Percentiles rank a stretch among this genome's conserved stretches.
These are phyloP conservation scores for Wickerhamiella spandovensis DNA, from an alignment of 805 yeast genomes.

Conservation along the genomic window DNA sequence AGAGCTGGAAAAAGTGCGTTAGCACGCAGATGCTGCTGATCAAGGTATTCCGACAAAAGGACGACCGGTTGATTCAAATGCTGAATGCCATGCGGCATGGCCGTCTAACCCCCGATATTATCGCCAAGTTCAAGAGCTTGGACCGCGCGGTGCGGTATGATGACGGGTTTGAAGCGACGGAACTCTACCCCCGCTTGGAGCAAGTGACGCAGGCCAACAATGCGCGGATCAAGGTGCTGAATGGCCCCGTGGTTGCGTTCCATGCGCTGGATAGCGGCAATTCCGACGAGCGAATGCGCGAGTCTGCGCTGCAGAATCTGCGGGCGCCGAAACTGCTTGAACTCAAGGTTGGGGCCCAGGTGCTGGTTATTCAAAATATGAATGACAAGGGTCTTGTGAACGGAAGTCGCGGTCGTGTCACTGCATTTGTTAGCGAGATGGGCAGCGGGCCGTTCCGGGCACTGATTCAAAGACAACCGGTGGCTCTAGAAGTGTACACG, in stretches of 20 bases:
- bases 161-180: slow-evolving; percentile 84
- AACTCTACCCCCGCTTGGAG: slow-evolving; percentile 66
- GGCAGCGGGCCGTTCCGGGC: slow-evolving; percentile 9
- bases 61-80: slow-evolving; percentile 58
- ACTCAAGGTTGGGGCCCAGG: slow-evolving; percentile 79
- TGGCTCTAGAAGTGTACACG: slow-evolving; percentile 13
- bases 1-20: slow-evolving; percentile 55
- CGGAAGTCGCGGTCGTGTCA: slow-evolving; percentile 74
- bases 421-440: slow-evolving; percentile 31
- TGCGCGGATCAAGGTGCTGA: slow-evolving; percentile 35
- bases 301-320: slow-evolving; percentile 37
- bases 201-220: slow-evolving; percentile 73
- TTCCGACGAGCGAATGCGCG: slow-evolving; percentile 18
- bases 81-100: slow-evolving; percentile 74
- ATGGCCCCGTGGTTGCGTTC: slow-evolving; percentile 35
- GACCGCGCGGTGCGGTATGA: slow-evolving; percentile 38
- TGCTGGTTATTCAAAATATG: slow-evolving; percentile 67
- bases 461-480: slow-evolving; percentile 3
- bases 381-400: slow-evolving; percentile 57
- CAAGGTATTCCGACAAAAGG: slow-evolving; percentile 78
- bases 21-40: slow-evolving; percentile 51
- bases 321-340: slow-evolving; percentile 56
- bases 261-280: slow-evolving; percentile 33
- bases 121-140: slow-evolving; percentile 35
- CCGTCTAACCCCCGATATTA: slow-evolving; percentile 36